Conservation (phyloP, 2,329 filamentous ascomycete species). For the Endoconidiophora polonica region DNA sequence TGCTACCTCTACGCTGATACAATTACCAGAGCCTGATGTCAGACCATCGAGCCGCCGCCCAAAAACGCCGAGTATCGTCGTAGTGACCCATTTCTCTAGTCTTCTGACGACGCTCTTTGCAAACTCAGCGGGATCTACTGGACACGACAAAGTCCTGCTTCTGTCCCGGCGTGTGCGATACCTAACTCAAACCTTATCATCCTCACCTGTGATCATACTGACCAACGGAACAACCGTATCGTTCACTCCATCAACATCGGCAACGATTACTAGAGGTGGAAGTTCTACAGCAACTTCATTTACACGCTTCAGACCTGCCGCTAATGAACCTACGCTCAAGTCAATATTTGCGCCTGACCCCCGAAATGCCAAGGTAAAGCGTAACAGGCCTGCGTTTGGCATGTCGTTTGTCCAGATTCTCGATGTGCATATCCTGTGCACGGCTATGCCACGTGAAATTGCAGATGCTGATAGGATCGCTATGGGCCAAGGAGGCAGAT, state of each 20-base stretch:
- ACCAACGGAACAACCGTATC: slow-evolving; percentile 31
- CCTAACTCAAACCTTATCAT: slow-evolving; percentile 25
- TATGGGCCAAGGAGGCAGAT: slow-evolving; percentile 1
- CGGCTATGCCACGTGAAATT: slow-evolving; percentile 24
- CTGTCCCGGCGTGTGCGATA: slow-evolving; percentile 30
- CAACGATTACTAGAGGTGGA: not conserved
- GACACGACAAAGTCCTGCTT: slow-evolving; percentile 31
- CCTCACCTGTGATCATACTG: slow-evolving; percentile 33
- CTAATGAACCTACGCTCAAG: slow-evolving; percentile 29
- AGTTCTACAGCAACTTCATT: not conserved
- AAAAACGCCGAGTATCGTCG: slow-evolving; percentile 27
- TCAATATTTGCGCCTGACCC: slow-evolving; percentile 30
- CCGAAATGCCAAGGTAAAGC: slow-evolving; percentile 14
- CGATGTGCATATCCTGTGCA: slow-evolving; percentile 37
- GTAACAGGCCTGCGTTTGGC: slow-evolving; percentile 36
- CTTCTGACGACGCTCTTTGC: slow-evolving; percentile 37
- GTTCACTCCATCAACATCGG: not conserved
- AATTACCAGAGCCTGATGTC: not conserved
- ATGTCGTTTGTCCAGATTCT: slow-evolving; percentile 37
- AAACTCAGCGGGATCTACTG: slow-evolving; percentile 27
- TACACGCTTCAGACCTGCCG: slow-evolving; percentile 9
- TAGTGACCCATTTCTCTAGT: slow-evolving; percentile 37
- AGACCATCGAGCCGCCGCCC: not conserved
- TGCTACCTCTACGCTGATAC: too few relatives aligned
- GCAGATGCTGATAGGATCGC: slow-evolving; percentile 23